A percentile compares a stretch with the other conserved stretches of the same genome.
These are phyloP conservation scores for Neurospora sp. DNA, from an alignment of 2,329 filamentous ascomycete species.

Conservation along the genomic window DNA sequence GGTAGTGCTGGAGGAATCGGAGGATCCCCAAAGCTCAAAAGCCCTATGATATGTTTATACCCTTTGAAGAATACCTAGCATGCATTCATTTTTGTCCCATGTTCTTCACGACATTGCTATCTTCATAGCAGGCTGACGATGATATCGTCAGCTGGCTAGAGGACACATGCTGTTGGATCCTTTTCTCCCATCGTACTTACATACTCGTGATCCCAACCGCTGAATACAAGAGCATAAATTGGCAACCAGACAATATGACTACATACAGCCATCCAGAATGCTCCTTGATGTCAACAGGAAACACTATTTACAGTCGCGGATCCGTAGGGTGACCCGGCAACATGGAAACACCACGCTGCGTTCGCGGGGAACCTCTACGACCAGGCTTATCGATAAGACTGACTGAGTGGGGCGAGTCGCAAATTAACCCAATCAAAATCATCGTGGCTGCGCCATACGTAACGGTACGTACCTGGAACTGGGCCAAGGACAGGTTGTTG, in stretches of 20 bases:
- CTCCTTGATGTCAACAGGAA: not conserved
- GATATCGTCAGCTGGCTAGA: not conserved
- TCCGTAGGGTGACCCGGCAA: not conserved
- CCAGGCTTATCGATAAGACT: not conserved
- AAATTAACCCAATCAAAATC: not conserved
- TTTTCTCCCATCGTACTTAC: not conserved
- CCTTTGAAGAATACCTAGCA: not conserved
- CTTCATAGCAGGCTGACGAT: not conserved
- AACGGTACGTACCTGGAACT: not conserved
- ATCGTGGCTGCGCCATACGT: not conserved
- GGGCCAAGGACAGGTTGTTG: conserved; percentile 18
- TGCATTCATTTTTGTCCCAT: not conserved
- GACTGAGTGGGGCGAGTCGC: not conserved
- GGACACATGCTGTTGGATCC: not conserved
- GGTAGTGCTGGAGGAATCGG: not conserved
- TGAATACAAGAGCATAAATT: not conserved
- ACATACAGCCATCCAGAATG: not conserved
- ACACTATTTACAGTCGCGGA: not conserved
- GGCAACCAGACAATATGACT: not conserved
- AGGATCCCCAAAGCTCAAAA: not conserved
- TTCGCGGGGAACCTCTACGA: not conserved
- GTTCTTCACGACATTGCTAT: not conserved
- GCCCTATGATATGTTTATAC: not conserved
- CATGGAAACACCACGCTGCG: not conserved
- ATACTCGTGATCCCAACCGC: not conserved